Evolutionary conservation across 352 stramenopile species (phyloP), one percentile per base, ranked within the genome.

Genomic region (Pythium inflatum): DNA sequence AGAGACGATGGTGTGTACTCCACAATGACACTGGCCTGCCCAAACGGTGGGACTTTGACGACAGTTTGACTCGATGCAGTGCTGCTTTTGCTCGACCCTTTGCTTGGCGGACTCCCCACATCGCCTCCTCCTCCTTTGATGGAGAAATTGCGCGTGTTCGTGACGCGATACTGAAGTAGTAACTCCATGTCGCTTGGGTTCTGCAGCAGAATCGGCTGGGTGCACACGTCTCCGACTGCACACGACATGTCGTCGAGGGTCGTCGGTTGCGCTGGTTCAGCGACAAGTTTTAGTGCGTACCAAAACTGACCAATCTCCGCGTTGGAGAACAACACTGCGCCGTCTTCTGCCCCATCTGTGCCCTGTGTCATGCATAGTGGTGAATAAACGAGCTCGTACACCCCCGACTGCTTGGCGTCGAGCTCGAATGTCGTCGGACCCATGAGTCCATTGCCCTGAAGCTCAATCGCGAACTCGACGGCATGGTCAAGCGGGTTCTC

Each of bases 341-440:
- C 95, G 41, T 87, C 76, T 24, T 90, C 73, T 22, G 27, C 24
- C 9, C 16, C 45, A 33, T 57, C 30, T 30, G 25, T 16, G 5
- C 55, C 2, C 22, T 69, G 6, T 83, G 45, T 92, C 12, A 92
- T 69, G 2, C 87, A 54, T 22, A 98, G 56, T 9, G 95, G 95
- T 0, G 87, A 96, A 71, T 97, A 98, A 20, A 97, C 83, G 4
- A 98, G 75, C 61, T 97, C 92, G 66, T 98, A 98, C 0, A 93
- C 87, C 0, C 80, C 87, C 0, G 81, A 82, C 27, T 92, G 80
- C 18, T 79, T 73, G 0, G 93, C 77, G 16, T 81, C 78, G 2
- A 98, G 73, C 1, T 78, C 66, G 45, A 98, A 97, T 0, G 68
- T 77, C 4, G 70, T 60, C 2, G 93, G 82, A 0, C 95, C 95